Conservation (phyloP, 257 asterid genomes). For the Vinca minor region DNA sequence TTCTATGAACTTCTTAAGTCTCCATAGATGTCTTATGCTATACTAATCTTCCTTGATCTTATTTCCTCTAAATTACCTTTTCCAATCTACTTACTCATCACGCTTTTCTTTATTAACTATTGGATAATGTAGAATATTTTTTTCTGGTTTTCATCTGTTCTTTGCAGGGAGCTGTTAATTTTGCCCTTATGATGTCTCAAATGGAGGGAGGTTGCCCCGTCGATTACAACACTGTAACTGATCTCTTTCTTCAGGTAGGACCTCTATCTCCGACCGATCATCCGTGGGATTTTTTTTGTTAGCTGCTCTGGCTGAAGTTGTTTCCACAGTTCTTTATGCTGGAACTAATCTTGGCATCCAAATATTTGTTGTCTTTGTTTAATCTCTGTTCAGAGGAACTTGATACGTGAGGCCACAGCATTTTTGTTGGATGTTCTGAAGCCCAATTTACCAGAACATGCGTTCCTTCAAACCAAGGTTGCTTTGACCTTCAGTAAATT, state of each 20-base stretch:
- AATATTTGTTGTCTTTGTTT: neutral
- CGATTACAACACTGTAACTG: conserved; percentile 95
- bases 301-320: neutral
- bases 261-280: conserved; percentile 5
- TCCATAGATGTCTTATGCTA: neutral
- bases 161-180: conserved; percentile 96
- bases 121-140: conserved; percentile 4
- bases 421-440: conserved; percentile 94
- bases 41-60: neutral
- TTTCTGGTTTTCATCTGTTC: conserved; percentile 12
- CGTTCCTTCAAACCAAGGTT: conserved; percentile 92
- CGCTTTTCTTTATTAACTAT: neutral
- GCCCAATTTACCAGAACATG: conserved; percentile 96
- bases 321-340: neutral
- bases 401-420: conserved; percentile 99
- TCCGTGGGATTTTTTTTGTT: conserved; percentile 4
- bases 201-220: conserved; percentile 99
- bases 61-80: neutral
- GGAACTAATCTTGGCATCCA: neutral
- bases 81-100: neutral
- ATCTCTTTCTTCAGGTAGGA: conserved; percentile 93
- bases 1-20: neutral
- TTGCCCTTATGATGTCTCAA: conserved; percentile 99
- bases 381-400: conserved; percentile 54
- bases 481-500: conserved; percentile 10